Evolutionary conservation across 768 basidiomycete genomes (phyloP).

Genomic region (Lenzites betulinus): DNA sequence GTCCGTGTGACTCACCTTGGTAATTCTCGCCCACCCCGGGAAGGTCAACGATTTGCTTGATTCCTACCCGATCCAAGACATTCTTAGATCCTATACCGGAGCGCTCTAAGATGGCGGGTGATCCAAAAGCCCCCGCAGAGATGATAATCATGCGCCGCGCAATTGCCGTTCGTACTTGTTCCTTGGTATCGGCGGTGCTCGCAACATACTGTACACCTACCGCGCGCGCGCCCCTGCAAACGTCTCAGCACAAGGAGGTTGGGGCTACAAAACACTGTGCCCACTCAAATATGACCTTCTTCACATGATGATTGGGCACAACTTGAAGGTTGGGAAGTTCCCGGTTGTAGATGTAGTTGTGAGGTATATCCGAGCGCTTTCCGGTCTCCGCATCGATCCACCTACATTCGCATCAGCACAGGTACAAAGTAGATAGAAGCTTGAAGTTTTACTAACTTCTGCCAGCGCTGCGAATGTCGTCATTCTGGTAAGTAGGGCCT

Average conservation of each 20-base stretch:
- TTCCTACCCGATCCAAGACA: conserved; percentile 33
- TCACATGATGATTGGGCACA: conserved; percentile 38
- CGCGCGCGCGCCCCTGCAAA: conserved; percentile 36
- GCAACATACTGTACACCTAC: conserved; percentile 41
- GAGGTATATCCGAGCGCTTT: conserved; percentile 57
- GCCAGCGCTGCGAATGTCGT: conserved; percentile 47
- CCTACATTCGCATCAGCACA: conserved; percentile 35
- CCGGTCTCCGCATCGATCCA: conserved; percentile 57
- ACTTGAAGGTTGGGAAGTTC: conserved; percentile 30
- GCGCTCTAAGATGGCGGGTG: conserved; percentile 56
- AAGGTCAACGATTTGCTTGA: conserved; percentile 39
- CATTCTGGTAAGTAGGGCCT: no score
- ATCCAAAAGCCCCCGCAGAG: conserved; percentile 44
- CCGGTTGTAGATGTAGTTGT: conserved; percentile 40
- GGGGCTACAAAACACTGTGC: background rate
- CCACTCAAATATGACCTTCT: conserved; percentile 41
- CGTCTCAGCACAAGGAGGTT: background rate
- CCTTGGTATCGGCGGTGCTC: conserved; percentile 27
- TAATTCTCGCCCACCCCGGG: conserved; percentile 48
- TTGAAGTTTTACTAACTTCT: conserved; percentile 41
- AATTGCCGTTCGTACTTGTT: conserved; percentile 22
- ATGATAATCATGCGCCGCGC: conserved; percentile 43
- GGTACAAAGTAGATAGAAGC: background rate
- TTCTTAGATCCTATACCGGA: conserved; percentile 45
- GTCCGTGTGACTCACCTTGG: conserved; percentile 23